phyloP scores from a whole-genome alignment of 345 rosid genomes.

The Eucalyptus melliodora region DNA sequence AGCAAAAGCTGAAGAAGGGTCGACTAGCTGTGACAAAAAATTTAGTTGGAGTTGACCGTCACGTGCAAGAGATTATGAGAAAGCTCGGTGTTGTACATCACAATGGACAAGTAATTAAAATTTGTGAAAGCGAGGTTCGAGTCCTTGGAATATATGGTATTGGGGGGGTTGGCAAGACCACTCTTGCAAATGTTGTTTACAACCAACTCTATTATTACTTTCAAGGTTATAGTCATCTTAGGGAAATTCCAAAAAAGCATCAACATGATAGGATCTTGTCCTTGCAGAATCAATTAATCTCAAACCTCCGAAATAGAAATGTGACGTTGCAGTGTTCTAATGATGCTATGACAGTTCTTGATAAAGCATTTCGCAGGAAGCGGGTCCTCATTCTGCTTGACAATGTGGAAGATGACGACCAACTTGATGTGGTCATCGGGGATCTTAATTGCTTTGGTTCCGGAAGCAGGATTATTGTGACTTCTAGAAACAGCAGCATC shows the following conservation, averaged over 20 bases:
- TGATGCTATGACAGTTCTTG: background rate
- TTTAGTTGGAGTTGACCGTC: background rate
- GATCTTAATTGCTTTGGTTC: background rate
- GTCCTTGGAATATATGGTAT: background rate
- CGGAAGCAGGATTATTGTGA: background rate
- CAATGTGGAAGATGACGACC: background rate
- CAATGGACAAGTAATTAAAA: background rate
- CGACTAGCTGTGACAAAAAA: background rate
- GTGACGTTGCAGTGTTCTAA: accelerated
- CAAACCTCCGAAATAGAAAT: background rate
- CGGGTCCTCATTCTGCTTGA: background rate
- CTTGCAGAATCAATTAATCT: background rate
- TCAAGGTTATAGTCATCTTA: background rate
- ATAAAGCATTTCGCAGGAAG: background rate
- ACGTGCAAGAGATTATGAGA: background rate
- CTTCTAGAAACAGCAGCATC: background rate
- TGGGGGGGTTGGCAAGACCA: background rate
- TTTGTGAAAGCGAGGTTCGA: accelerated
- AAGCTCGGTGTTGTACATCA: background rate
- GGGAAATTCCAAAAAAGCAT: accelerated
- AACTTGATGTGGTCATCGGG: background rate
- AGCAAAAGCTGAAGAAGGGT: background rate
- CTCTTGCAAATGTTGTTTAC: background rate
- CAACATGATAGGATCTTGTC: background rate
- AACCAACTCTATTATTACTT: accelerated